phyloP scores from a whole-genome alignment of 2,329 filamentous ascomycete species.

The Nigrospora oryzae region DNA sequence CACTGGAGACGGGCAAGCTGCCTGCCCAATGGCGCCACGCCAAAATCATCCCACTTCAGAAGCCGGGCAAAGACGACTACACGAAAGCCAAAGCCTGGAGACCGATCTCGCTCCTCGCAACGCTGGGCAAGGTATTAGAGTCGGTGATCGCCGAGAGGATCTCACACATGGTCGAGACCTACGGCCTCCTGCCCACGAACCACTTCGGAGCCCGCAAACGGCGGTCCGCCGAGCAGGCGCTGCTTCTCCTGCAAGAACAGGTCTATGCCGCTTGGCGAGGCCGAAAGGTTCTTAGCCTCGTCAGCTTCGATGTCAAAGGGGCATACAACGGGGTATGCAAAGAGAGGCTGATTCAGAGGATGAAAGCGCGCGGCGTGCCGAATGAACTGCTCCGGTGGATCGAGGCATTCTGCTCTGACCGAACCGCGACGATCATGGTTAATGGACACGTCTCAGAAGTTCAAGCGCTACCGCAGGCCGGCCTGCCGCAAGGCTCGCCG shows the following conservation, averaged over 20 bases:
- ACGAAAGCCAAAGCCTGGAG: conserved; percentile 14
- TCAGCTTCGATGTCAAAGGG: conserved; percentile 30
- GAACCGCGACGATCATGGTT: conserved; percentile 11
- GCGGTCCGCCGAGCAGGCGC: conserved; percentile 22
- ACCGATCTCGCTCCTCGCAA: conserved; percentile 17
- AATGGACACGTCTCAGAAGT: conserved; percentile 10
- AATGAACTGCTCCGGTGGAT: conserved; percentile 9
- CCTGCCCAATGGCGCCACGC: conserved; percentile 13
- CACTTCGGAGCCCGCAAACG: conserved; percentile 27
- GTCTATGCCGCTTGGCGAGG: conserved; percentile 14
- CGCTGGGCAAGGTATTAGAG: conserved; percentile 13
- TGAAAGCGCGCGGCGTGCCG: conserved; percentile 13
- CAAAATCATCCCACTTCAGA: conserved; percentile 20
- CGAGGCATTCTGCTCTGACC: conserved; percentile 14
- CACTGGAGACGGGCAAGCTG: conserved; percentile 8
- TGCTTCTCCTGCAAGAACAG: conserved; percentile 18
- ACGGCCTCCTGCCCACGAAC: conserved; percentile 22
- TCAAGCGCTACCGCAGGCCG: conserved; percentile 9
- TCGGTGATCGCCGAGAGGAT: conserved; percentile 18
- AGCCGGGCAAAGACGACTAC: conserved; percentile 16
- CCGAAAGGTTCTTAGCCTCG: conserved; percentile 20
- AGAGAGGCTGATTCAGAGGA: conserved; percentile 14
- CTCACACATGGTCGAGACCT: conserved; percentile 17
- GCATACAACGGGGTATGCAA: conserved; percentile 30
- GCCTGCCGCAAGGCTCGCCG: conserved; percentile 22